Percentiles rank a stretch among this genome's conserved stretches.
Evolutionary conservation across 805 yeast genomes (phyloP).

Genomic region (Kuraishia piskuri): DNA sequence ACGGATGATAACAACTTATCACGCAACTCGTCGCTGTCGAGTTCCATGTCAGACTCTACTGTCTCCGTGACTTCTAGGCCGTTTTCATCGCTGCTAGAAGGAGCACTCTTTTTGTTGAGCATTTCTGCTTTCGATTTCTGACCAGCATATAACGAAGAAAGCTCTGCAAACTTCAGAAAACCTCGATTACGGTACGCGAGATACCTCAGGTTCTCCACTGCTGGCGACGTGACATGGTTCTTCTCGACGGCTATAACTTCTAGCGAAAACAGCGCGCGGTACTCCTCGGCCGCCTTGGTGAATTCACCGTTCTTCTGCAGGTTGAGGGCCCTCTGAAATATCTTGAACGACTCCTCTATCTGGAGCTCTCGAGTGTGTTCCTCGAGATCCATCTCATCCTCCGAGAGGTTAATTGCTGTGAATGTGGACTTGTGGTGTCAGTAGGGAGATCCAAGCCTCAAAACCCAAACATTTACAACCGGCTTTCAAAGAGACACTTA

Average conservation of each 20-base stretch:
- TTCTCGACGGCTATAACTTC: constrained; percentile 49
- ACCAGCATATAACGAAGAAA: constrained; percentile 11
- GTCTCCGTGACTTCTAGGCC: no score
- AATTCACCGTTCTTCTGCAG: constrained; percentile 45
- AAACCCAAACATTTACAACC: no score
- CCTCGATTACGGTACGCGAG: constrained; percentile 80
- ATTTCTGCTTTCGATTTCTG: background rate
- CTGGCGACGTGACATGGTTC: constrained; percentile 44
- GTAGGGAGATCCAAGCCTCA: no score
- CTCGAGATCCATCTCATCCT: constrained; percentile 74
- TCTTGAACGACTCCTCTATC: constrained; percentile 73
- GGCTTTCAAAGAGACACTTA: background rate
- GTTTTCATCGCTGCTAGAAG: background rate
- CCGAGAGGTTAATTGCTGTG: constrained; percentile 70
- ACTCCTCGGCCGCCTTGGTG: constrained; percentile 42
- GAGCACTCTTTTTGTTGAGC: background rate
- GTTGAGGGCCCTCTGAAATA: constrained; percentile 63
- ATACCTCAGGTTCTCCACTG: constrained; percentile 65
- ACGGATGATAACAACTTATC: constrained; percentile 23
- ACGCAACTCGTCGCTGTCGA: constrained; percentile 9
- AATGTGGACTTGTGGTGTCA: constrained; percentile 45
- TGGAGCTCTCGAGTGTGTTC: constrained; percentile 90
- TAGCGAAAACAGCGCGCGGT: constrained; percentile 55
- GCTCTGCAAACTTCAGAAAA: constrained; percentile 44
- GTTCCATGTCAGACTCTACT: background rate